phyloP scores from a whole-genome alignment of 345 rosid genomes.

The Lepidium didymum region DNA sequence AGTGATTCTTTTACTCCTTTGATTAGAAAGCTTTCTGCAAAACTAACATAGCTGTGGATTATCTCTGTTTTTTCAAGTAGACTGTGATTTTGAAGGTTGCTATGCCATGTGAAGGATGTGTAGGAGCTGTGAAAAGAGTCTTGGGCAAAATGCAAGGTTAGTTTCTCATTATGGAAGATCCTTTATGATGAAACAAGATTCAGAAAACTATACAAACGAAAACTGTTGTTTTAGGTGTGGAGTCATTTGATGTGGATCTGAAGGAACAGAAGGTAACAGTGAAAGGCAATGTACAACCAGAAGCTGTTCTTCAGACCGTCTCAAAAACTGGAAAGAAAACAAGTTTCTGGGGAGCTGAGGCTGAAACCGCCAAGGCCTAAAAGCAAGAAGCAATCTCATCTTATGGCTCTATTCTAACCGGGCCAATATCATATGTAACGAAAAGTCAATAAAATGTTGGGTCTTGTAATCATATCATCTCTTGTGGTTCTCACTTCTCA shows the following conservation, averaged over 20 bases:
- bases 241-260: constrained; percentile 62
- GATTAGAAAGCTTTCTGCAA: neutral
- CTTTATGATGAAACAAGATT: neutral
- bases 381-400: neutral
- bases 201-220: neutral
- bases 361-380: constrained; percentile 31
- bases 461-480: neutral
- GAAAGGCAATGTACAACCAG: constrained; percentile 71
- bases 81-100: constrained; percentile 75
- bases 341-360: constrained; percentile 65
- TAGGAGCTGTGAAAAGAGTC: constrained; percentile 83
- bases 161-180: neutral
- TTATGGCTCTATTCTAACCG: constrained; percentile 1
- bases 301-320: constrained; percentile 74
- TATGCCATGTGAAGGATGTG: constrained; percentile 80
- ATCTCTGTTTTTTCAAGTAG: constrained; percentile 34
- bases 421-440: neutral
- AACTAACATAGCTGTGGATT: neutral
- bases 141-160: constrained; percentile 81
- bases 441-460: neutral
- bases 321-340: constrained; percentile 83
- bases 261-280: constrained; percentile 83
- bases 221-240: constrained; percentile 46
- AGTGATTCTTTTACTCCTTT: neutral
- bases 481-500: neutral